Conservation (phyloP, 108 stramenopile species). For the Stephanodiscus minutulus region DNA sequence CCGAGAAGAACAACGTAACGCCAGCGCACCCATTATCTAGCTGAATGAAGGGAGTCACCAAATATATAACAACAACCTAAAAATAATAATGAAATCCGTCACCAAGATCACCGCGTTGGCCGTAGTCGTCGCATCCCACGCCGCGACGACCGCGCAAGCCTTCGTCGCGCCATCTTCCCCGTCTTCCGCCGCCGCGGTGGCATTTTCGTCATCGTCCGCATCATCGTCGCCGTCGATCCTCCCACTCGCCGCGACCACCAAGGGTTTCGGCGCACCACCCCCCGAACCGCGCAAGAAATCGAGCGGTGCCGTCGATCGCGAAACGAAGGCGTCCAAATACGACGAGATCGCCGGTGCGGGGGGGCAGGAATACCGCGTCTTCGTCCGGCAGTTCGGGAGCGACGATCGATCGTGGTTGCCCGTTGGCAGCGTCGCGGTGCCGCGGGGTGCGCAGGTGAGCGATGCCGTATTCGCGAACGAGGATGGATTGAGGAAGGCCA, state of each 20-base stretch:
- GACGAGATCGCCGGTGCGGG: conserved; percentile 78
- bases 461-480: conserved; percentile 85
- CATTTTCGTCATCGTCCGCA: too few species aligned
- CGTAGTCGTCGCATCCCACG: neutral
- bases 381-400: conserved; percentile 85
- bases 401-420: conserved; percentile 83
- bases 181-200: too few species aligned
- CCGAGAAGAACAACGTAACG: too few species aligned
- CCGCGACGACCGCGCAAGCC: conserved; percentile 4
- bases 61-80: neutral
- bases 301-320: conserved; percentile 67
- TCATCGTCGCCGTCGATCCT: neutral
- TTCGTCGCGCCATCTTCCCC: conserved; percentile 19
- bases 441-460: conserved; percentile 75
- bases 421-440: conserved; percentile 79
- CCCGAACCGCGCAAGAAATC: conserved; percentile 65
- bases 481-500: conserved; percentile 61
- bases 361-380: conserved; percentile 87
- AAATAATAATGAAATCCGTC: conserved; percentile 22
- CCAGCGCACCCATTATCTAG: too few species aligned
- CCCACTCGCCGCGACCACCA: conserved; percentile 15
- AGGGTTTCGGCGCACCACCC: conserved; percentile 67
- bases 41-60: too few species aligned
- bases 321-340: conserved; percentile 64
- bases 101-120: conserved; percentile 12